These are phyloP conservation scores for Yamadazyma friedrichii DNA, from an alignment of 1,139 yeast genomes.

Conservation along the genomic window DNA sequence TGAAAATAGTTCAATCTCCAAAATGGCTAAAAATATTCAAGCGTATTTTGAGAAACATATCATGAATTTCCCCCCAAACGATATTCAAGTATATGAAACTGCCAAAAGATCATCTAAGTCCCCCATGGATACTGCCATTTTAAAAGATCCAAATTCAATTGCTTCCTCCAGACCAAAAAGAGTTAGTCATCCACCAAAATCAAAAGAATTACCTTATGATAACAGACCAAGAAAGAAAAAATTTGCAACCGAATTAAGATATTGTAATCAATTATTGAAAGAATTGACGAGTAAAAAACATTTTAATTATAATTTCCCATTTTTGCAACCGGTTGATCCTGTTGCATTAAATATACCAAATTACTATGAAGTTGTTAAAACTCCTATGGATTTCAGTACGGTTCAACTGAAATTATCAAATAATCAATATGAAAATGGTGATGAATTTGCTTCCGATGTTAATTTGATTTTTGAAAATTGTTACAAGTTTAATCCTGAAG, in stretches of 20 bases:
- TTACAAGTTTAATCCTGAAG: slow-evolving; percentile 90
- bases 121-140: slow-evolving; percentile 14
- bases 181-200: slow-evolving; percentile 94
- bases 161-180: slow-evolving; percentile 79
- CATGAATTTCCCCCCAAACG: slow-evolving; percentile 85
- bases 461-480: slow-evolving; percentile 85
- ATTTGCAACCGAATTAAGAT: slow-evolving; percentile 84
- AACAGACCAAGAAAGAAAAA: slow-evolving; percentile 89
- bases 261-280: slow-evolving; percentile 77
- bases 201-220: slow-evolving; percentile 91
- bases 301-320: slow-evolving; percentile 83
- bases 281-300: slow-evolving; percentile 84
- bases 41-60: slow-evolving; percentile 92
- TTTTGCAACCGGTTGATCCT: slow-evolving; percentile 92
- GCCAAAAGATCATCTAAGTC: slow-evolving; percentile 30
- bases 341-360: slow-evolving; percentile 91
- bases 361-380: slow-evolving; percentile 77
- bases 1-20: slow-evolving; percentile 73
- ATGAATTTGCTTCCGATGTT: slow-evolving; percentile 81
- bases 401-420: slow-evolving; percentile 76
- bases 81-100: slow-evolving; percentile 41
- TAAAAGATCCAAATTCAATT: slow-evolving; percentile 48
- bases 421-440: slow-evolving; percentile 86
- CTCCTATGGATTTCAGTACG: slow-evolving; percentile 95
- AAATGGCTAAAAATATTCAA: slow-evolving; percentile 87